These are phyloP conservation scores for Letharia columbiana DNA, from an alignment of 495 filamentous ascomycete genomes.

Conservation along the genomic window DNA sequence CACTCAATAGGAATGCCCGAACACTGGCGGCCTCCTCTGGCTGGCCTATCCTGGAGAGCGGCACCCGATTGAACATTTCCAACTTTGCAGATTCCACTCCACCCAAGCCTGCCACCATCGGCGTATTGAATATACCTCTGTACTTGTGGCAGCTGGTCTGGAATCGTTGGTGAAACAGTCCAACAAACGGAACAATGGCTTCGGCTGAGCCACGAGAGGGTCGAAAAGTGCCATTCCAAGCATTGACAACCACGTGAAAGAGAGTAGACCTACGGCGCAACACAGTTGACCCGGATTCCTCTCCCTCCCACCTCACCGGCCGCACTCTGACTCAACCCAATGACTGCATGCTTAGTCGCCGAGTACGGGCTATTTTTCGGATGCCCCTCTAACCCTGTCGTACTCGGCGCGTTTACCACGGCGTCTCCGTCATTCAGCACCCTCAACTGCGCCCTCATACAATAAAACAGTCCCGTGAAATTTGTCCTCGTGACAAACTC, in stretches of 20 bases:
- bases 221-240: neutral
- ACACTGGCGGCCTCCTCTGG: neutral
- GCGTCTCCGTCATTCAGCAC: neutral
- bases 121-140: neutral
- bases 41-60: neutral
- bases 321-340: neutral
- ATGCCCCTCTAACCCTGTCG: neutral
- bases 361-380: neutral
- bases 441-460: neutral
- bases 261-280: conserved; percentile 2
- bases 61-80: neutral
- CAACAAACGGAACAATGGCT: neutral
- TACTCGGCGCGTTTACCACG: neutral
- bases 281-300: neutral
- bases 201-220: neutral
- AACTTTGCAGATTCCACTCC: neutral
- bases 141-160: neutral
- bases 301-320: neutral
- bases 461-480: neutral
- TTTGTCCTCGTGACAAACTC: neutral
- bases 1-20: neutral
- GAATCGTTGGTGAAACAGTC: neutral
- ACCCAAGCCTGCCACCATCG: neutral
- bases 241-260: neutral
- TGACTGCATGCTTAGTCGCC: neutral